phyloP scores from a whole-genome alignment of 495 filamentous ascomycete genomes.

The Tuber indicum region DNA sequence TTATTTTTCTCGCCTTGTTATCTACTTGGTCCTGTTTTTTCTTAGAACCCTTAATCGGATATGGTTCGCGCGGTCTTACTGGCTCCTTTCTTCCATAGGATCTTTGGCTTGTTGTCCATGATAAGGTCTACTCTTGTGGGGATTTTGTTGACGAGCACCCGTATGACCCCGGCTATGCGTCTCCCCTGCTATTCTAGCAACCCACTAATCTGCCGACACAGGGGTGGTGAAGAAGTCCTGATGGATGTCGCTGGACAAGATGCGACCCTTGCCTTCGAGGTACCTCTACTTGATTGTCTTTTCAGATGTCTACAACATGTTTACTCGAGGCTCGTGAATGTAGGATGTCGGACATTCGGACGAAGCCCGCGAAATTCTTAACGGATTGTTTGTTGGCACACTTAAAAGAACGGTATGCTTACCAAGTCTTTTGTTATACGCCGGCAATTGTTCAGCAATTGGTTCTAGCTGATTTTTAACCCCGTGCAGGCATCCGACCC shows the following conservation, averaged over 20 bases:
- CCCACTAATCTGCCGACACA: slow-evolving; percentile 41
- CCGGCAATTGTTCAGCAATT: slow-evolving; percentile 15
- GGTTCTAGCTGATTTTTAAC: slow-evolving; percentile 13
- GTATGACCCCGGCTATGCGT: slow-evolving; percentile 53
- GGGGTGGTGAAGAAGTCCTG: slow-evolving; percentile 96
- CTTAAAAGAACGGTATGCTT: slow-evolving; percentile 76
- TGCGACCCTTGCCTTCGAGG: slow-evolving; percentile 92
- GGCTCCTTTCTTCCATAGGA: slow-evolving; percentile 48
- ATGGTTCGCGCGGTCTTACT: slow-evolving; percentile 8
- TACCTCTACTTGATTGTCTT: slow-evolving; percentile 7
- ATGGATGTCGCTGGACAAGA: slow-evolving; percentile 95
- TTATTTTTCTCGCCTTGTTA: not conserved
- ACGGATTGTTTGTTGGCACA: slow-evolving; percentile 66
- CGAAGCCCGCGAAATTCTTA: slow-evolving; percentile 91
- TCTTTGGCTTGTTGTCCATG: slow-evolving; percentile 83
- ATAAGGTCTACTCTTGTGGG: slow-evolving; percentile 85
- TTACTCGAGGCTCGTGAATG: slow-evolving; percentile 17
- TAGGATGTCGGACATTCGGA: slow-evolving; percentile 96
- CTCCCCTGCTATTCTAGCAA: slow-evolving; percentile 1
- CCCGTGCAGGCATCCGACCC: slow-evolving; percentile 73
- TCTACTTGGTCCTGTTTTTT: not conserved
- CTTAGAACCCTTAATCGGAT: not conserved
- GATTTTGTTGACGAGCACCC: slow-evolving; percentile 98
- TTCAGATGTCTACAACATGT: slow-evolving; percentile 5
- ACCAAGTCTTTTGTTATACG: slow-evolving; percentile 21